Base-by-base conservation (phyloP, 257 asterid species). In the Scutellaria minor region DNA sequence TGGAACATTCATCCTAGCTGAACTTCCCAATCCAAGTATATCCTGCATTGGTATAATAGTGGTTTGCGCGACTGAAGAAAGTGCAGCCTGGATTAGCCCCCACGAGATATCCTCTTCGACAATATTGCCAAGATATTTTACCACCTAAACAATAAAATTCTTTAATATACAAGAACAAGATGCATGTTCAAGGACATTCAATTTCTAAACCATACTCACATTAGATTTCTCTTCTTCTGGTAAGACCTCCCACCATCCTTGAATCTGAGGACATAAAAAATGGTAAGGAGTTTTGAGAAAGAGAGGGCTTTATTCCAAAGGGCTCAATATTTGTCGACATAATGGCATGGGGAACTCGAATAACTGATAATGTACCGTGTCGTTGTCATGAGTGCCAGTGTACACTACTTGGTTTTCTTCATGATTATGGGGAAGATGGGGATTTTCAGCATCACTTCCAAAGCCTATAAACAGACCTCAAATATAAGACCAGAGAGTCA, bases 301-400 rank as follows among this genome's bases (percentile, higher is more conserved):
- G 42, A 73, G 39, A 35, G 42, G 73, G n/a, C 57, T 7, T 51
- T n/a, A 7, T n/a, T 46, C 24, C 64, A 18, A 46, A 77, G 56
- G 14, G 42, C 52, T 7, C n/a, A 48, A 54, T 65, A 31, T 46
- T 55, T 62, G 41, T 24, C 18, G 68, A 54, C 56, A 18, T 9
- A 52, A 47, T 13, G 20, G 41, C 45, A 53, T 7, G 51, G 53
- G 66, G 15, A 62, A 57, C 55, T 78, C 39, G 47, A 73, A 53
- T 53, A 59, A 53, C 46, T 56, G 59, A 79, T 20, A 71, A 47
- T 50, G 31, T 85, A 95, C 99, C 58, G 99, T 95, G 85, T 95
- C 99, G 82, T 95, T 95, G 80, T 95, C 99, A 71, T 95, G 99
- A 64, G 99, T 95, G 63, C 99, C 99, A 60, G 99, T 91, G 80